Evolutionary conservation across 1,139 yeast genomes (phyloP).

Genomic region (Sugiyamaella sp.): DNA sequence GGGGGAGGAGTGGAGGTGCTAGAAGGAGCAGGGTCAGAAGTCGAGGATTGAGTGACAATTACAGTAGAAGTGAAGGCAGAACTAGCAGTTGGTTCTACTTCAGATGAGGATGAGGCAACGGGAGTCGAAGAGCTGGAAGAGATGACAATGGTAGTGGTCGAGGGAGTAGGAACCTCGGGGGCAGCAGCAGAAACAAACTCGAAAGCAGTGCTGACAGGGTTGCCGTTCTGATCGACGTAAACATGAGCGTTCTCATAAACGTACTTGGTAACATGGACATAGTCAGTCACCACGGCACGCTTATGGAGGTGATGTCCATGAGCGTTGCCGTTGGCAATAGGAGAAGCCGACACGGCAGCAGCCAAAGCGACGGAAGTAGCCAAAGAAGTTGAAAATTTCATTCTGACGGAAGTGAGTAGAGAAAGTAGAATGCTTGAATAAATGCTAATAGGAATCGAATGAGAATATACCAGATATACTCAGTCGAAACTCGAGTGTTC

Average conservation of each 20-base stretch:
- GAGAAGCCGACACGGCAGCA: slow-evolving; percentile 20
- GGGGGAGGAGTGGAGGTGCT: slow-evolving; percentile 20
- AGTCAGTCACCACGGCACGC: slow-evolving; percentile 41
- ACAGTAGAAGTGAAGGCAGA: slow-evolving; percentile 21
- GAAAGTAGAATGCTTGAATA: background rate
- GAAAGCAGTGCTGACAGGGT: slow-evolving; percentile 39
- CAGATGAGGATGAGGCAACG: slow-evolving; percentile 22
- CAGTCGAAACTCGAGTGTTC: background rate
- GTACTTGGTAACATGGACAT: slow-evolving; percentile 39
- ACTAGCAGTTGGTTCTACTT: slow-evolving; percentile 26
- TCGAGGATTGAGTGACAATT: slow-evolving; percentile 24
- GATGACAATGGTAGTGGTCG: slow-evolving; percentile 20
- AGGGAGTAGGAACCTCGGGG: slow-evolving; percentile 22
- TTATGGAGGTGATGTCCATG: slow-evolving; percentile 27
- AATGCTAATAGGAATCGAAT: slow-evolving; percentile 2
- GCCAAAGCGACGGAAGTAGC: slow-evolving; percentile 19
- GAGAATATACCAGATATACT: slow-evolving; percentile 16
- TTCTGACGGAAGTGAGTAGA: slow-evolving; percentile 5
- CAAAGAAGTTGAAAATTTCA: slow-evolving; percentile 26
- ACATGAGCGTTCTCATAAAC: slow-evolving; percentile 42
- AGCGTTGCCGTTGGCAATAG: slow-evolving; percentile 12
- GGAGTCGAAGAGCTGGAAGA: slow-evolving; percentile 21
- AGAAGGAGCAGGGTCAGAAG: slow-evolving; percentile 25
- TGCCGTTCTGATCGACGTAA: slow-evolving; percentile 42
- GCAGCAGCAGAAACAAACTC: slow-evolving; percentile 35